phyloP scores from a whole-genome alignment of 805 yeast species.

The Yamadazyma insecticola region DNA sequence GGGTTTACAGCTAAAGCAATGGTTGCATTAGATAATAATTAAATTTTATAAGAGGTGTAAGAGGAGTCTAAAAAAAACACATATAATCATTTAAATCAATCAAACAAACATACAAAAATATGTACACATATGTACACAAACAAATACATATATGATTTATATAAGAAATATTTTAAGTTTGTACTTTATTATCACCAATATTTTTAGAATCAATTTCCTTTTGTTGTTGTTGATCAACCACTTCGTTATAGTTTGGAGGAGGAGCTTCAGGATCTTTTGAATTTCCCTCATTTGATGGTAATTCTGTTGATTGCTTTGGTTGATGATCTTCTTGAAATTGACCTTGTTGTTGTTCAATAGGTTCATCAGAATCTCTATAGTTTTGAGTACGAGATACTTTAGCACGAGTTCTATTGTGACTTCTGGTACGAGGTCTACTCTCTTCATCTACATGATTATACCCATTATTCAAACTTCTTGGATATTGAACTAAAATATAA shows the following conservation, averaged over 20 bases:
- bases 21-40: slow-evolving; percentile 48
- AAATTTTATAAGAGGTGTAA: too few species aligned
- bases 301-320: background rate
- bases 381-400: background rate
- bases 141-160: too few species aligned
- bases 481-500: slow-evolving; percentile 18
- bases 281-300: too few species aligned
- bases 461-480: slow-evolving; percentile 5
- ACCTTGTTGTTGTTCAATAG: too few species aligned
- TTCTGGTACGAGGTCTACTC: slow-evolving; percentile 1
- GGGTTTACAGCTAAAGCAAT: slow-evolving; percentile 88
- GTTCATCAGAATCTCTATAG: slow-evolving; percentile 7
- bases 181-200: slow-evolving; percentile 27
- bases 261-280: slow-evolving; percentile 1
- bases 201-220: slow-evolving; percentile 4
- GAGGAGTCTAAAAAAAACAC: too few species aligned
- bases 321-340: background rate
- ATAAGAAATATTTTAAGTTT: too few species aligned
- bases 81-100: too few species aligned
- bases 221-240: slow-evolving; percentile 1
- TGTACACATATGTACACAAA: too few species aligned
- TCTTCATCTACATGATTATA: slow-evolving; percentile 21
- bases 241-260: slow-evolving; percentile 11
- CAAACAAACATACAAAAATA: too few species aligned
- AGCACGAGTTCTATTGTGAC: background rate